These are phyloP conservation scores for Hypoxylon sp. DNA, from an alignment of 2,329 filamentous ascomycete species.

Conservation along the genomic window DNA sequence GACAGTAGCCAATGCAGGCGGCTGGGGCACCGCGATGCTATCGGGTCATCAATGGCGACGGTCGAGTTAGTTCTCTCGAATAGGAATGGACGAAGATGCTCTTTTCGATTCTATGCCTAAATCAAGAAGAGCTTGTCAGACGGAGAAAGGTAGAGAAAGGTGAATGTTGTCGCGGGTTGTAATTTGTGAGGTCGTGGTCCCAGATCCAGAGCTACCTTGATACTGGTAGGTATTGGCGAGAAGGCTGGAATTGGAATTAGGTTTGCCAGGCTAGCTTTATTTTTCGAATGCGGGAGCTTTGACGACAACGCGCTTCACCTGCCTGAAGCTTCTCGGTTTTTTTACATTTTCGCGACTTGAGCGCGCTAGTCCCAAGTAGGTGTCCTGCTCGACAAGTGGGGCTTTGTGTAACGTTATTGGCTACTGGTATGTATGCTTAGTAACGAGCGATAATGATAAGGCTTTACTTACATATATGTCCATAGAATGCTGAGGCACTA, in stretches of 20 bases:
- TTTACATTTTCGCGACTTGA: constrained; percentile 36
- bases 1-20: constrained; percentile 48
- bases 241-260: constrained; percentile 48
- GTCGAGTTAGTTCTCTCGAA: constrained; percentile 26
- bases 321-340: constrained; percentile 33
- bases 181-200: neutral
- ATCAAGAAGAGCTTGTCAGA: constrained; percentile 8
- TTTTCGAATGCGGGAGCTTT: constrained; percentile 47
- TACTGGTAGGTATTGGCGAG: constrained; percentile 23
- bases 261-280: constrained; percentile 35
- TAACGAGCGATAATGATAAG: neutral
- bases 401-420: neutral
- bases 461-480: neutral
- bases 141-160: constrained; percentile 5
- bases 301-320: constrained; percentile 44
- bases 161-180: neutral
- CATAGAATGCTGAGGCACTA: neutral
- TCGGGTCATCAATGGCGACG: constrained; percentile 53
- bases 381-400: constrained; percentile 15
- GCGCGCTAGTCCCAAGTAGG: constrained; percentile 46
- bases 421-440: too few relatives aligned
- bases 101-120: constrained; percentile 4
- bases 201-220: neutral
- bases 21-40: constrained; percentile 49
- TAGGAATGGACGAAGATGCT: constrained; percentile 18